Percentiles rank a stretch among this genome's conserved stretches.
phyloP scores from a whole-genome alignment of 805 yeast genomes.

The Cyberlindnera euphorbiiphila region DNA sequence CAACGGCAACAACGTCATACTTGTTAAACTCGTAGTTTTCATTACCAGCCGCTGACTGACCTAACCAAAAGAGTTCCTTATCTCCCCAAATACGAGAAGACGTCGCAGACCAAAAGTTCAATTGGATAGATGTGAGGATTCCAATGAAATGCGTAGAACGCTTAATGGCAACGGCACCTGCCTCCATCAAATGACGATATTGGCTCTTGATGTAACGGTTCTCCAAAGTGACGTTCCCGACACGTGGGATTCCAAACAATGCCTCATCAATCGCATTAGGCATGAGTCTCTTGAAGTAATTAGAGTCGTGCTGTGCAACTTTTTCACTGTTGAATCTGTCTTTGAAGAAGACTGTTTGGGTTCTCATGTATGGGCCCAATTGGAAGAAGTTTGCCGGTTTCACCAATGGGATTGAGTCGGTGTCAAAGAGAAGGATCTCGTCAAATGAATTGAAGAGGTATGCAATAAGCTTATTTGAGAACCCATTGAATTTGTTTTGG shows the following conservation, averaged over 20 bases:
- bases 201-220: conserved; percentile 35
- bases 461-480: conserved; percentile 50
- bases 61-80: conserved; percentile 75
- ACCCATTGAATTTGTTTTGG: conserved; percentile 32
- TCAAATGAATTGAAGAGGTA: conserved; percentile 55
- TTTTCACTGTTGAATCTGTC: conserved; percentile 33
- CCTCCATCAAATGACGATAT: conserved; percentile 34
- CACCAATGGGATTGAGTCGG: conserved; percentile 45
- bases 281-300: conserved; percentile 39
- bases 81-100: conserved; percentile 71
- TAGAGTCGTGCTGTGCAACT: conserved; percentile 26
- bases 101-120: conserved; percentile 39
- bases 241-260: conserved; percentile 30
- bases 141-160: conserved; percentile 26
- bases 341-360: conserved; percentile 39
- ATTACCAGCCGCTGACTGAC: conserved; percentile 43
- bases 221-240: conserved; percentile 31
- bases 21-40: conserved; percentile 37
- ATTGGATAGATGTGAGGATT: conserved; percentile 21
- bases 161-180: conserved; percentile 33
- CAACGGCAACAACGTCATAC: conserved; percentile 35
- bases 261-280: conserved; percentile 37
- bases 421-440: conserved; percentile 50
- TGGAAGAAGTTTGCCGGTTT: conserved; percentile 33
- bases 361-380: conserved; percentile 33